These are phyloP conservation scores for Wickerhamiella lipophila DNA, from an alignment of 805 yeast species.

Conservation along the genomic window DNA sequence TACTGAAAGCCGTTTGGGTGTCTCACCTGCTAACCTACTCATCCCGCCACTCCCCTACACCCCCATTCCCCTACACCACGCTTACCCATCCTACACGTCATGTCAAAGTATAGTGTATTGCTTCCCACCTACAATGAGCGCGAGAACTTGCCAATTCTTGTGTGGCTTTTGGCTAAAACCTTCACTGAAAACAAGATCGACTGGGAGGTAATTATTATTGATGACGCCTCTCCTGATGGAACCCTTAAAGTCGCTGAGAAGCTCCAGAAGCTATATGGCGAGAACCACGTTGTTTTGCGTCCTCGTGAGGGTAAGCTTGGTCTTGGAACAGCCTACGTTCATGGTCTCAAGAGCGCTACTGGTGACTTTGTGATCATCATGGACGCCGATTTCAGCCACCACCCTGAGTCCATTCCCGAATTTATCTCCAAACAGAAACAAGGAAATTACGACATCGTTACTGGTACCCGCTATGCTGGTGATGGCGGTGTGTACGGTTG, in stretches of 20 bases:
- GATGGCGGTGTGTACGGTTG: conserved; percentile 76
- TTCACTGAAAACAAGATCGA: conserved; percentile 43
- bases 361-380: conserved; percentile 67
- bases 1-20: too few relatives aligned
- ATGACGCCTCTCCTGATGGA: conserved; percentile 72
- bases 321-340: conserved; percentile 69
- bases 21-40: too few relatives aligned
- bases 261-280: conserved; percentile 32
- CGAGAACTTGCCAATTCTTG: conserved; percentile 53
- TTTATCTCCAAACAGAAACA: conserved; percentile 50
- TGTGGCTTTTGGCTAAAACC: conserved; percentile 56
- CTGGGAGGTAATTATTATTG: conserved; percentile 71
- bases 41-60: too few relatives aligned
- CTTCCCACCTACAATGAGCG: conserved; percentile 70
- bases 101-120: conserved; percentile 53
- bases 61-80: too few relatives aligned
- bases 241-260: conserved; percentile 61
- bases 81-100: conserved; percentile 10
- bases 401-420: conserved; percentile 64
- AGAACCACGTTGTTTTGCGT: conserved; percentile 42
- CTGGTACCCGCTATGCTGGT: conserved; percentile 61
- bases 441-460: conserved; percentile 32
- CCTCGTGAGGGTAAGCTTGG: conserved; percentile 71
- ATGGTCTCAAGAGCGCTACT: conserved; percentile 56
- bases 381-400: conserved; percentile 75